Conservation (phyloP, 106 monocot genomes). For the Agapanthus africanus region DNA sequence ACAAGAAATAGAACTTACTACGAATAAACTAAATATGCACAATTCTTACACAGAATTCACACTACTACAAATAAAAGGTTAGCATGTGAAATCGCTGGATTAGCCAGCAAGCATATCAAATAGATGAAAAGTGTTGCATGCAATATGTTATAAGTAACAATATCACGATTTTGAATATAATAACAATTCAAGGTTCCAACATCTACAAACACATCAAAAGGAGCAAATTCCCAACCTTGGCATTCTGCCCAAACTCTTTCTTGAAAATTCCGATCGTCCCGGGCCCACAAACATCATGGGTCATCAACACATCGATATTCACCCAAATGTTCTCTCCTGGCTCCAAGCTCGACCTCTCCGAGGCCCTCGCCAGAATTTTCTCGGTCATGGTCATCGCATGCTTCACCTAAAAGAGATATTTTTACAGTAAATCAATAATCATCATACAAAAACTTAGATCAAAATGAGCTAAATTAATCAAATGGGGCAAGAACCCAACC, state of each 20-base stretch:
- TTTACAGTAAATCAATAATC: not conserved
- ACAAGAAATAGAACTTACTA: too few relatives aligned
- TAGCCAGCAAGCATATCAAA: too few relatives aligned
- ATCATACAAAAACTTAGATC: not conserved
- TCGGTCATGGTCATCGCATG: slow-evolving; percentile 91
- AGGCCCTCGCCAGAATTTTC: slow-evolving; percentile 83
- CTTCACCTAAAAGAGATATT: slow-evolving; percentile 49
- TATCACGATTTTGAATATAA: too few relatives aligned
- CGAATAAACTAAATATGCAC: too few relatives aligned
- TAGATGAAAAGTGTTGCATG: too few relatives aligned
- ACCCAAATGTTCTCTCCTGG: slow-evolving; percentile 92
- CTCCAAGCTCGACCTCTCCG: slow-evolving; percentile 48
- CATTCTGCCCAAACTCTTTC: slow-evolving; percentile 82
- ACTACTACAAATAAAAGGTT: too few relatives aligned
- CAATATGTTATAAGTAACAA: too few relatives aligned
- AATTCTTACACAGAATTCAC: too few relatives aligned
- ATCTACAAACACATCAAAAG: not conserved
- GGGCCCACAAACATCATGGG: slow-evolving; percentile 77
- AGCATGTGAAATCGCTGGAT: too few relatives aligned
- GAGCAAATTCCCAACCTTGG: slow-evolving; percentile 50
- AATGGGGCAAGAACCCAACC: slow-evolving; percentile 27
- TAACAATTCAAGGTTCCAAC: not conserved
- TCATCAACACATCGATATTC: slow-evolving; percentile 81
- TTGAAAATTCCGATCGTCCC: slow-evolving; percentile 92
- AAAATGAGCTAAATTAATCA: not conserved